phyloP scores from a whole-genome alignment of 768 basidiomycete species.

The Mycena rosella region DNA sequence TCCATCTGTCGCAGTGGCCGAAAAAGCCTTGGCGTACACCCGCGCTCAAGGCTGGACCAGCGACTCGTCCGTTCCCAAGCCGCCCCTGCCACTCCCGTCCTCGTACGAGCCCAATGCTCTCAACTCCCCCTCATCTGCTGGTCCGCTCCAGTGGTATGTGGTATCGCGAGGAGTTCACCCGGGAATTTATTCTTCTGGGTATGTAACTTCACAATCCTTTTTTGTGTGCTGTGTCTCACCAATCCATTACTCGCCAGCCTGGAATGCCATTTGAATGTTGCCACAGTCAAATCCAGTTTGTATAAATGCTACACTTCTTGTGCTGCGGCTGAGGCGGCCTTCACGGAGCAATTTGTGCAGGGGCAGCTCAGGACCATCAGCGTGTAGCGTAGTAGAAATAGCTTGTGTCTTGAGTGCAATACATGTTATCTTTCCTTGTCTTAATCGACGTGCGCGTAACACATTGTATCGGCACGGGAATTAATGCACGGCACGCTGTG shows the following conservation, averaged over 20 bases:
- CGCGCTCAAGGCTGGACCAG: not conserved
- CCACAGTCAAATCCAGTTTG: not conserved
- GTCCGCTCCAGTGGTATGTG: not conserved
- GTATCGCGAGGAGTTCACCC: not conserved
- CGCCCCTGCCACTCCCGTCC: not conserved
- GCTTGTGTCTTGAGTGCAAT: no score
- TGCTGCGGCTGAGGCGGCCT: not conserved
- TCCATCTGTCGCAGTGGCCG: not conserved
- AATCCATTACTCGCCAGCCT: not conserved
- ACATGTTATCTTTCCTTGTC: no score
- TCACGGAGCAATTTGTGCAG: not conserved
- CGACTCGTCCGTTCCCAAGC: not conserved
- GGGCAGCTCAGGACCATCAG: not conserved
- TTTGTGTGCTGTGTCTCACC: not conserved
- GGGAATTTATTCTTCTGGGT: not conserved
- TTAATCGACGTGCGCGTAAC: no score
- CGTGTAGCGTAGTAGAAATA: no score
- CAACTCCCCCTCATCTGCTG: not conserved
- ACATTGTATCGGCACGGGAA: no score
- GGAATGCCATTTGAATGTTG: not conserved
- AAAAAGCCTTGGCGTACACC: not conserved
- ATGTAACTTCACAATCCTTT: not conserved
- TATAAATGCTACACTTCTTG: not conserved
- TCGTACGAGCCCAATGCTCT: slow-evolving; percentile 4
- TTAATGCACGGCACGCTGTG: no score